Base-by-base conservation (phyloP, 2,329 filamentous ascomycete species). In the Cercospora sesami region DNA sequence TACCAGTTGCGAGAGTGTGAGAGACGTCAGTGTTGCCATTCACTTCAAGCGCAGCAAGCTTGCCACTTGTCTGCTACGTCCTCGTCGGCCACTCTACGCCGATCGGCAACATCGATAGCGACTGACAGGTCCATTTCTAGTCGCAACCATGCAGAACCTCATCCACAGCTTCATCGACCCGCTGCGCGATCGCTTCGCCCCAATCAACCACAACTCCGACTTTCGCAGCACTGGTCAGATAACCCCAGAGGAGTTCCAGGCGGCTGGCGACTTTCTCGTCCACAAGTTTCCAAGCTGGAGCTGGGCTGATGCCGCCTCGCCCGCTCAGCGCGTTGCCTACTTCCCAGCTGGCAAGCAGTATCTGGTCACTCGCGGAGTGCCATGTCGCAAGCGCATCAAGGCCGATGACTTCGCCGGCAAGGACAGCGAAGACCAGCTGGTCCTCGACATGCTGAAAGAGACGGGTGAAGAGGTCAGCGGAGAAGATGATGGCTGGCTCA, bases 271-370 rank as follows among this genome's bases (percentile, higher is more conserved):
- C 83, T 99, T 98, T 80, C 89, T 99, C 42, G 94, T 97, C 77
- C 97, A 96, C 89, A 98, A 97, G 84, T 99, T 99, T 82, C 95
- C 94, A 8, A 96, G 94, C 67, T 99, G 95, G 95, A 91, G 92
- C 60, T 99, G 95, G 95, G 89, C 91, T 72, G 92, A 95, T 75
- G 94, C 94, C 73, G 91, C 94, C 65, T 88, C 89, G n/a, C 87
- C 90, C 1, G 86, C 87, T 69, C 92, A 93, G 79, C 90, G 93
- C 71, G 91, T 92, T 65, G 83, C 85, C 72, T 92, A 96, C 78
- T 88, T 99, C 4, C 95, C 95, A 0, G 82, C 89, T 0, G 92
- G 91, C 62, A 99, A 98, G 83, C 95, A 99, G 85, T 99, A 93
- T 77, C 87, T 99, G 42, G 91, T 98, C 51, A 97, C 95, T 10